A percentile compares a stretch with the other conserved stretches of the same genome.
Conservation (phyloP, 495 filamentous ascomycete species). For the Penicillium manginii region DNA sequence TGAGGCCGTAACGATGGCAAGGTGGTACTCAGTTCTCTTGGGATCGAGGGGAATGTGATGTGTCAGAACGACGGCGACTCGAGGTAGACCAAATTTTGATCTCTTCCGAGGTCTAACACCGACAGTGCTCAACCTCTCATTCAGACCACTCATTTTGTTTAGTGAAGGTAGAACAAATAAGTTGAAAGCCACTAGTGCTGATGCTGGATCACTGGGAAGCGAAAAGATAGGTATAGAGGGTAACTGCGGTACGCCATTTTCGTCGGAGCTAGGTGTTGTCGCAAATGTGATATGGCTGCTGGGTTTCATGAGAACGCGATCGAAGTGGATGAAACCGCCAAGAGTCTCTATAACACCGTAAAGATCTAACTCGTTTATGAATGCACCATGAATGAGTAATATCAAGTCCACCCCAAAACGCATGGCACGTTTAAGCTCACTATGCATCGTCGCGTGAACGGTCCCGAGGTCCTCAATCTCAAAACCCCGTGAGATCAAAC, state of each 20-base stretch:
- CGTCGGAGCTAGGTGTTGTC: constrained; percentile 65
- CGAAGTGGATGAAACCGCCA: constrained; percentile 94
- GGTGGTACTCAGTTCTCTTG: constrained; percentile 82
- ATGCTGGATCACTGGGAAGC: constrained; percentile 91
- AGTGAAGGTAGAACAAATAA: constrained; percentile 90
- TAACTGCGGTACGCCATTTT: constrained; percentile 51
- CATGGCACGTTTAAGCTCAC: constrained; percentile 79
- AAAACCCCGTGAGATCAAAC: constrained; percentile 73
- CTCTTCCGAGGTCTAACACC: constrained; percentile 23
- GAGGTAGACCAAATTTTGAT: constrained; percentile 66
- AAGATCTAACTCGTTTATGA: constrained; percentile 96
- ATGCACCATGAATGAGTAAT: constrained; percentile 94
- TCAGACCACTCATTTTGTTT: constrained; percentile 63
- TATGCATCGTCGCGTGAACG: constrained; percentile 69
- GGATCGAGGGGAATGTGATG: constrained; percentile 75
- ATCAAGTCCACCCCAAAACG: constrained; percentile 72
- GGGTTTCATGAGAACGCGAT: constrained; percentile 95
- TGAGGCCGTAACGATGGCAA: constrained; percentile 65
- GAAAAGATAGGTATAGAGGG: constrained; percentile 78
- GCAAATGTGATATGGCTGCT: constrained; percentile 98
- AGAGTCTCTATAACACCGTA: constrained; percentile 93
- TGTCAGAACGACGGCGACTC: constrained; percentile 69
- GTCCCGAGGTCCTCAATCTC: constrained; percentile 85
- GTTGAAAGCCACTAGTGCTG: constrained; percentile 88
- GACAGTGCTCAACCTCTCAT: constrained; percentile 29